phyloP scores from a whole-genome alignment of 441 rosid genomes.

The Croton setiger region DNA sequence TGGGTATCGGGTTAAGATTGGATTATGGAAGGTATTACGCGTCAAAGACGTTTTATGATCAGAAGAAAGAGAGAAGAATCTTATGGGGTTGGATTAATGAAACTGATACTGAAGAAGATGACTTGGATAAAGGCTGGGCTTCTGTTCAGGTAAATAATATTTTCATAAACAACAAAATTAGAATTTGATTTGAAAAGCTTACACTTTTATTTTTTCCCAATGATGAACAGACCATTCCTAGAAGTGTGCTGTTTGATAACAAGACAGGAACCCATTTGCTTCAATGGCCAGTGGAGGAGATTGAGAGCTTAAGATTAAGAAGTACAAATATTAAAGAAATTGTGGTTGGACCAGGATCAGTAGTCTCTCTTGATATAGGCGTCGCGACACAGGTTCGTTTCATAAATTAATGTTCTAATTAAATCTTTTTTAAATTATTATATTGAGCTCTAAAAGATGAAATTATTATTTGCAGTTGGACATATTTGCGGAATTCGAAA shows the following conservation, averaged over 20 bases:
- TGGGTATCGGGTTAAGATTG: slow-evolving; percentile 59
- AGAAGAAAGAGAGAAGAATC: slow-evolving; percentile 48
- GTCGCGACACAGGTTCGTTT: slow-evolving; percentile 59
- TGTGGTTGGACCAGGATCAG: slow-evolving; percentile 50
- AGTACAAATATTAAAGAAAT: slow-evolving; percentile 44
- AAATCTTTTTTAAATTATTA: too few species aligned
- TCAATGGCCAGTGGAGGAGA: slow-evolving; percentile 91
- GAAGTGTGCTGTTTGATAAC: slow-evolving; percentile 60
- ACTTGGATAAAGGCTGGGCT: slow-evolving; percentile 78
- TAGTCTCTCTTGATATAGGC: slow-evolving; percentile 56
- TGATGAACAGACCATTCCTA: slow-evolving; percentile 58
- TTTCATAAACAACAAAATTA: background rate
- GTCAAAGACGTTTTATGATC: slow-evolving; percentile 76
- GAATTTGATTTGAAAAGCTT: background rate
- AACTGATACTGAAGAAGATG: slow-evolving; percentile 60
- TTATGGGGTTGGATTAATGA: slow-evolving; percentile 84
- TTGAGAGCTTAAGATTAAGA: slow-evolving; percentile 60
- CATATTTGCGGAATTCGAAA: slow-evolving; percentile 62
- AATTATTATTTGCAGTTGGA: slow-evolving; percentile 28
- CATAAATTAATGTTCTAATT: background rate
- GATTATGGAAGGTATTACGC: slow-evolving; percentile 84
- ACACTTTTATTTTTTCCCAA: background rate
- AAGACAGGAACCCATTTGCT: slow-evolving; percentile 71
- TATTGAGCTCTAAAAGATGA: background rate
- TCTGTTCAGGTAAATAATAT: slow-evolving; percentile 56